Percentiles rank a stretch among this genome's conserved stretches.
These are phyloP conservation scores for Verticillium albo-atrum DNA, from an alignment of 2,329 filamentous ascomycete species.

Conservation along the genomic window DNA sequence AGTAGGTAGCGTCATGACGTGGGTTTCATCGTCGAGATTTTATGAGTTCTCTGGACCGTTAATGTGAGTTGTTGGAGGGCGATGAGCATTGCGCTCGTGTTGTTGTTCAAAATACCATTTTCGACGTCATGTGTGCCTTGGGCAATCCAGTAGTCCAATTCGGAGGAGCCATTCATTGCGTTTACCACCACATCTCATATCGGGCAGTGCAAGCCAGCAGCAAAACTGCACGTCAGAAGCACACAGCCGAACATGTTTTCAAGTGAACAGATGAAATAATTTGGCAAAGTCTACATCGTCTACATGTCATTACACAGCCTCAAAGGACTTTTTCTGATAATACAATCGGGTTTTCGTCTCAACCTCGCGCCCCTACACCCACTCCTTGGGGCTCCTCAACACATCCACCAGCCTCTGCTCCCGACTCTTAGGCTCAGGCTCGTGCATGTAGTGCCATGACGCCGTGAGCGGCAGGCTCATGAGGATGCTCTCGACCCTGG, in stretches of 20 bases:
- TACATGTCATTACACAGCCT: neutral
- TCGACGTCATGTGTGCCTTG: no score
- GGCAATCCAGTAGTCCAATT: no score
- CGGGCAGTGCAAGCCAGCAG: neutral
- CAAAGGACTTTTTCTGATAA: neutral
- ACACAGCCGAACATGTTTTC: neutral
- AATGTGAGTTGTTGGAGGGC: neutral
- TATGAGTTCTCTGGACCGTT: neutral
- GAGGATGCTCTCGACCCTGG: constrained; percentile 90
- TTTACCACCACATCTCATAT: no score
- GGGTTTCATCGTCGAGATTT: neutral
- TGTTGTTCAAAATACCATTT: no score
- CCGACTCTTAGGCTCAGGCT: constrained; percentile 66
- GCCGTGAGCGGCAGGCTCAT: constrained; percentile 96
- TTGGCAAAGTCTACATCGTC: neutral
- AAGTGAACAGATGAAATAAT: constrained; percentile 1
- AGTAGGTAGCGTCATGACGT: constrained; percentile 24
- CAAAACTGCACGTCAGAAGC: neutral
- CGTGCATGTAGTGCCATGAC: constrained; percentile 94
- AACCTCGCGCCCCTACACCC: constrained; percentile 45
- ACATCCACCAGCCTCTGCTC: constrained; percentile 80
- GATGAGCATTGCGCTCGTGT: neutral
- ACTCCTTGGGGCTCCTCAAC: constrained; percentile 59
- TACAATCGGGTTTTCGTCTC: neutral
- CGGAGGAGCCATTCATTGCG: no score